Evolutionary conservation across 2,329 filamentous ascomycete genomes (phyloP), one percentile per base, ranked within the genome.

Genomic region (Fusarium robinianum): DNA sequence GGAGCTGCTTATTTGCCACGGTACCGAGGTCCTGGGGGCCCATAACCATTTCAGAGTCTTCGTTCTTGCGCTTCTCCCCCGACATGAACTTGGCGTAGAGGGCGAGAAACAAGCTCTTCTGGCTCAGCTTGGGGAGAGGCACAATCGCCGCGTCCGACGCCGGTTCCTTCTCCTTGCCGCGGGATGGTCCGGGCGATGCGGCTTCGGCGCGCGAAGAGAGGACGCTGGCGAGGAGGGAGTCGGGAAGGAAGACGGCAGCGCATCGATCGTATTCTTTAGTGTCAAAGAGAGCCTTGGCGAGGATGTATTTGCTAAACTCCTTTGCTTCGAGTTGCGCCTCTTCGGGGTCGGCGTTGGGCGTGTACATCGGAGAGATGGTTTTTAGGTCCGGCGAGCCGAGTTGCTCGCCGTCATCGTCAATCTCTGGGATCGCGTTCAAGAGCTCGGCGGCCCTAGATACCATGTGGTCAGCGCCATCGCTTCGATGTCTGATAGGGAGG

Each of bases 1-100:
- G 76, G 19, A 99, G 72, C 65, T 97, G 90, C 66, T 90, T 90
- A 67, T 99, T 99, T 46, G 83, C 71, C 2, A 89, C 88, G 21
- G 85, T 84, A 2, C 91, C 90, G 10, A 90, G 84, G 68, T 99
- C 94, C 46, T 91, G 85, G 2, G 94, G 92, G 0, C 94, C 94
- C 70, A 97, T 83, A 36, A 99, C 88, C 87, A 96, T 96, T 71
- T 99, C 94, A 15, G 88, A 90, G 45, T 97, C 92, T 68, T 99
- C 94, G 60, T 96, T 89, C 68, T 92, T 96, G 54, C 89, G 84
- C 75, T 97, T 96, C 74, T 99, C 94, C 2, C 94, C 94, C 0
- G 91, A 87, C 53, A 97, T 81, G 64, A 91, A 90, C 63, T 92
- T 95, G 30, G 94, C 89, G 62, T 99, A 99, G 4, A 97, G 74